Evolutionary conservation across 2,329 filamentous ascomycete species (phyloP), one percentile per base, ranked within the genome.

Genomic region (Pseudogymnoascus pannorum): DNA sequence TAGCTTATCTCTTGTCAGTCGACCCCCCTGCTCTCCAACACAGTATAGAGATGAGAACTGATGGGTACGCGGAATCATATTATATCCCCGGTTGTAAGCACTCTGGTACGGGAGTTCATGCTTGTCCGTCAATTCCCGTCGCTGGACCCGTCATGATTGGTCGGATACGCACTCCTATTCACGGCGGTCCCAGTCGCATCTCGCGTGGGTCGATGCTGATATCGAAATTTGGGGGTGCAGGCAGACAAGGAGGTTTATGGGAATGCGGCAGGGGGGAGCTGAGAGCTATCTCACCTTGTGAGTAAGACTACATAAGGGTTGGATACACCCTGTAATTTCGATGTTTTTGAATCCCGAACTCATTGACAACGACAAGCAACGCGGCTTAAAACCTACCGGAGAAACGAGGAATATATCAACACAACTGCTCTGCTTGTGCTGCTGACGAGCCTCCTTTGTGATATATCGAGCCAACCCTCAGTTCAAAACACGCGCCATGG

Each of bases 401-500:
- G 14, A n/a, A 16, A 26, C n/a, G 22, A 22, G 42, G 22, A 29
- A 16, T 9, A 9, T 29, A 48, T 48, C 42, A 48, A 26, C 42
- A 16, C 42, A n/a, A 48, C 38, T 42, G 14, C 22, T 26, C 42
- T 48, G 42, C 20, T 48, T 4, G 8, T 16, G 22, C 22, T 48
- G 42, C 14, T 48, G 42, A 26, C 22, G 42, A 48, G 42, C 42
- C 7, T 48, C 24, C 22, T 48, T 48, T 9, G 42, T 48, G 42
- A 26, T 48, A 48, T 26, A 48, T 44, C 42, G 42, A 48, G 42
- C 42, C 42, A 16, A 48, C 22, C 42, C 6, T 26, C 29, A 35
- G 4, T 59, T 38, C 18, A 29, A 26, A 44, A 42, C 29, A 35
- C 29, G 29, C 29, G 20, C 54, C 11, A 66, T 66, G 65, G 44